Percentiles rank a stretch among this genome's conserved stretches.
Conservation (phyloP, 2,329 filamentous ascomycete genomes). For the Phoma sp. region DNA sequence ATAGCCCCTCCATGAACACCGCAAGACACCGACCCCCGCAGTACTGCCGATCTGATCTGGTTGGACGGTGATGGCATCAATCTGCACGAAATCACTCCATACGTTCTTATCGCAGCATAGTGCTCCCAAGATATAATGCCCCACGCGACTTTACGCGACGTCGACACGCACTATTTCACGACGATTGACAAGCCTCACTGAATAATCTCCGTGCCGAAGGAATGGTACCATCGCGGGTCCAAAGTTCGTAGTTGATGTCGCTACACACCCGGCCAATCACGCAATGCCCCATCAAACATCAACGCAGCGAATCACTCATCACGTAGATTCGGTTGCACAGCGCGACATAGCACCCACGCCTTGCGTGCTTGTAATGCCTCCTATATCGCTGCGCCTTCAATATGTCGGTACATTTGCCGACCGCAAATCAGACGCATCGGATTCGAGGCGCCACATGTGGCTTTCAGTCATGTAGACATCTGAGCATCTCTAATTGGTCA, state of each 20-base stretch:
- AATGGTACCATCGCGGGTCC: constrained; percentile 13
- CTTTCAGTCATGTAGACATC: background rate
- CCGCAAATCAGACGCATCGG: constrained; percentile 1
- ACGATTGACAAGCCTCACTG: constrained; percentile 15
- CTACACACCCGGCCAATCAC: constrained; percentile 40
- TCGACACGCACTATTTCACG: constrained; percentile 8
- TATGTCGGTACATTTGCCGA: constrained; percentile 2
- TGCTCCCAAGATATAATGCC: constrained; percentile 1
- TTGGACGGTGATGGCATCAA: constrained; percentile 34
- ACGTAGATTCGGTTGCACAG: background rate
- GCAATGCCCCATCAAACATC: constrained; percentile 33
- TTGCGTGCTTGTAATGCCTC: constrained; percentile 35
- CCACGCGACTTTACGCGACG: constrained; percentile 11
- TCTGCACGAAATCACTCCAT: constrained; percentile 41
- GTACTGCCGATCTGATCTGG: constrained; percentile 30
- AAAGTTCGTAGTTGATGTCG: constrained; percentile 32
- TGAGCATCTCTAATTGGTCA: background rate
- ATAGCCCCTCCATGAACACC: constrained; percentile 15
- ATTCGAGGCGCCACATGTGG: background rate
- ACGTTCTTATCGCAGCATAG: constrained; percentile 19
- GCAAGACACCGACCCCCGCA: constrained; percentile 8
- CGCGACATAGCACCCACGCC: constrained; percentile 18
- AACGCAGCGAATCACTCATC: constrained; percentile 31
- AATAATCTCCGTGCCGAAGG: constrained; percentile 11
- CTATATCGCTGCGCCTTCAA: background rate